Evolutionary conservation across 2,329 filamentous ascomycete genomes (phyloP).

Genomic region (Pestalotiopsis sp.): DNA sequence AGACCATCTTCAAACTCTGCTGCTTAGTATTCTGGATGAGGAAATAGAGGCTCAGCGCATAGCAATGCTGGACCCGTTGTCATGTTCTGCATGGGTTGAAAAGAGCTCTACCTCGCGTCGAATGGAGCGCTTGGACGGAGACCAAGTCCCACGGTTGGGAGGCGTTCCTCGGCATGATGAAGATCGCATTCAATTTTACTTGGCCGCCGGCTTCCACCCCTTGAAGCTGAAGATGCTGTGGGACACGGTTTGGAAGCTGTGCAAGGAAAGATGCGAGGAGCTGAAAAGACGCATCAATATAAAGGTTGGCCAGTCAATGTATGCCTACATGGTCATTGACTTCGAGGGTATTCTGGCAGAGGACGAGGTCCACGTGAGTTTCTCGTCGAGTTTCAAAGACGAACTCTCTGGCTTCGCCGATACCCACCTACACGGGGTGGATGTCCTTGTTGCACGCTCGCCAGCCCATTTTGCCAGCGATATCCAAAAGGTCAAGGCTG

Average conservation of each 20-base stretch:
- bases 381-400: slow-evolving; percentile 63
- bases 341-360: slow-evolving; percentile 60
- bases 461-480: slow-evolving; percentile 72
- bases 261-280: slow-evolving; percentile 51
- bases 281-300: slow-evolving; percentile 61
- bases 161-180: slow-evolving; percentile 50
- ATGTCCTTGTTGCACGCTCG: slow-evolving; percentile 67
- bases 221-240: slow-evolving; percentile 47
- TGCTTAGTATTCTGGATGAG: slow-evolving; percentile 48
- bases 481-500: slow-evolving; percentile 66
- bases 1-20: slow-evolving; percentile 45
- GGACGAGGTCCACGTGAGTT: slow-evolving; percentile 67
- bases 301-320: slow-evolving; percentile 59
- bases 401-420: slow-evolving; percentile 53
- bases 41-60: slow-evolving; percentile 53
- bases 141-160: slow-evolving; percentile 42
- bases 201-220: slow-evolving; percentile 62
- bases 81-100: slow-evolving; percentile 54
- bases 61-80: slow-evolving; percentile 48
- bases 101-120: slow-evolving; percentile 34
- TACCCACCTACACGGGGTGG: slow-evolving; percentile 52
- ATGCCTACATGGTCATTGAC: slow-evolving; percentile 68
- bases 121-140: slow-evolving; percentile 38
- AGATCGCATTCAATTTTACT: slow-evolving; percentile 54
- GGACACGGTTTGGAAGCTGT: slow-evolving; percentile 44